phyloP scores from a whole-genome alignment of 164 flowering plant species.

The Echeveria elegans region DNA sequence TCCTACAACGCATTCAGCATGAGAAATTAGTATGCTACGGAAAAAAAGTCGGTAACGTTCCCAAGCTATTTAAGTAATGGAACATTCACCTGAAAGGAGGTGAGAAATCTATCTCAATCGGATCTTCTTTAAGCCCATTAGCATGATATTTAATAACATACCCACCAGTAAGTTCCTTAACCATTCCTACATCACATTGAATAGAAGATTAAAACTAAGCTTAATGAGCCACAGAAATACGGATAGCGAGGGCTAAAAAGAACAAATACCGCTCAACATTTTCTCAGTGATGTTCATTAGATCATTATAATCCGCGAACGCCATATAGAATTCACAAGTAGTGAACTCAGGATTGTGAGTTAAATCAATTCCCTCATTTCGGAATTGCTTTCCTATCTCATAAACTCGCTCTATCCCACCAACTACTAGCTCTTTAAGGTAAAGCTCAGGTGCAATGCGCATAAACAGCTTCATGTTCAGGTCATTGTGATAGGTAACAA shows the following conservation, averaged over 20 bases:
- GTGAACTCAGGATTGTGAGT: slow-evolving; percentile 98
- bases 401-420: slow-evolving; percentile 94
- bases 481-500: slow-evolving; percentile 91
- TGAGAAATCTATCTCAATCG: slow-evolving; percentile 93
- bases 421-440: slow-evolving; percentile 80
- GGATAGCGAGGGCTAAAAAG: not conserved
- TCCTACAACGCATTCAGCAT: slow-evolving; percentile 32
- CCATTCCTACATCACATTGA: slow-evolving; percentile 61
- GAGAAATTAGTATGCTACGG: not conserved
- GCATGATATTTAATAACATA: slow-evolving; percentile 77
- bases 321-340: slow-evolving; percentile 93
- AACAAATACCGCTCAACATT: slow-evolving; percentile 63
- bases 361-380: slow-evolving; percentile 94
- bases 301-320: slow-evolving; percentile 91
- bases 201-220: not conserved
- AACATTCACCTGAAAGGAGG: slow-evolving; percentile 85
- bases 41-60: not conserved
- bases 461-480: slow-evolving; percentile 71
- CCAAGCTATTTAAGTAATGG: not conserved
- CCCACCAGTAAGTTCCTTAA: slow-evolving; percentile 80
- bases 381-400: slow-evolving; percentile 92
- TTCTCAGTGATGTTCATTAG: slow-evolving; percentile 81
- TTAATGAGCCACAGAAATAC: not conserved
- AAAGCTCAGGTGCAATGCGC: slow-evolving; percentile 96
- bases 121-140: slow-evolving; percentile 76